These are phyloP conservation scores for Suhomyces sp. DNA, from an alignment of 805 yeast species.

Conservation along the genomic window DNA sequence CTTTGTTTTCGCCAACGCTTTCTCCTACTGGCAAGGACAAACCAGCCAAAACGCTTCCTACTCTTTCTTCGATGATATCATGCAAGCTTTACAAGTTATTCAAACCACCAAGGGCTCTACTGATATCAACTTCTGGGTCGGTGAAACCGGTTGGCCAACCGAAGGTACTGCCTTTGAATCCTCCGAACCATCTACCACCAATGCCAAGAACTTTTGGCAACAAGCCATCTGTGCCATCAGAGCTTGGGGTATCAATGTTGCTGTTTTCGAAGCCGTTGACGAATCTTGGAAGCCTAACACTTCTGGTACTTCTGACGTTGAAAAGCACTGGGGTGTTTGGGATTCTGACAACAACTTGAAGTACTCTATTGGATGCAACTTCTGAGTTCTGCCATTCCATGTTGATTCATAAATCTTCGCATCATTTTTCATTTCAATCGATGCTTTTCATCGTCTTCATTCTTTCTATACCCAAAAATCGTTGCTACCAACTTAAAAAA, in stretches of 20 bases:
- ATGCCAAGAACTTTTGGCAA: constrained; percentile 82
- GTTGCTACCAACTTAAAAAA: not conserved
- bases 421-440: not conserved
- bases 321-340: constrained; percentile 94
- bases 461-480: not conserved
- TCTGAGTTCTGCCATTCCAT: constrained; percentile 9
- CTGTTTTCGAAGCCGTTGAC: constrained; percentile 92
- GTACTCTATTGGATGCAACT: constrained; percentile 36
- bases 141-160: constrained; percentile 98
- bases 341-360: constrained; percentile 45
- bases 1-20: constrained; percentile 87
- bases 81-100: constrained; percentile 91
- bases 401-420: not conserved
- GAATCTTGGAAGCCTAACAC: constrained; percentile 95
- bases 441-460: not conserved
- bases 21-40: constrained; percentile 99
- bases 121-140: constrained; percentile 88
- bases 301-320: constrained; percentile 81
- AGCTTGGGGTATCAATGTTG: constrained; percentile 93
- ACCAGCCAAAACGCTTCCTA: constrained; percentile 75
- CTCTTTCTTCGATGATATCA: constrained; percentile 94
- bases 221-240: constrained; percentile 89
- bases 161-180: constrained; percentile 69
- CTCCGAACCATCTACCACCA: constrained; percentile 65
- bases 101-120: constrained; percentile 85